A percentile compares a stretch with the other conserved stretches of the same genome.
phyloP scores from a whole-genome alignment of 1,284 basidiomycete genomes.

The Cerrena zonata region DNA sequence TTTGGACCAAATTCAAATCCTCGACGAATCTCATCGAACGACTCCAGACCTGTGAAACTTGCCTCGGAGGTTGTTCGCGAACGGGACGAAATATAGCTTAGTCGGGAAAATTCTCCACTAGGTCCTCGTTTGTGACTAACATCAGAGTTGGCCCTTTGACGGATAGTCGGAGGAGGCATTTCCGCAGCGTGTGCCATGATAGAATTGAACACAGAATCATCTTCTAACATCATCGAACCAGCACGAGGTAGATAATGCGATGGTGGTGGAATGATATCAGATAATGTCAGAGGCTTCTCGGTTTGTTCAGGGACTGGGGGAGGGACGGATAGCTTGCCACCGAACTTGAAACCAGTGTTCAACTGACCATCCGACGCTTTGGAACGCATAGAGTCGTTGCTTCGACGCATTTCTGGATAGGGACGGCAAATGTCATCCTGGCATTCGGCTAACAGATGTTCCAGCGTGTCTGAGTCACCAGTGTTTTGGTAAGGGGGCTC shows the following conservation, averaged over 20 bases:
- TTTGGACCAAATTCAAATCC: slow-evolving; percentile 66
- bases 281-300: slow-evolving; percentile 45
- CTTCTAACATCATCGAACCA: slow-evolving; percentile 32
- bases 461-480: slow-evolving; percentile 16
- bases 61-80: slow-evolving; percentile 47
- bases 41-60: slow-evolving; percentile 67
- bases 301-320: slow-evolving; percentile 16
- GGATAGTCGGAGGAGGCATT: slow-evolving; percentile 24
- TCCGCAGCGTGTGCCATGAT: slow-evolving; percentile 46
- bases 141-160: slow-evolving; percentile 40
- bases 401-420: slow-evolving; percentile 18
- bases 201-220: slow-evolving; percentile 53
- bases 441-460: slow-evolving; percentile 22
- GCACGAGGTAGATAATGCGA: slow-evolving; percentile 45
- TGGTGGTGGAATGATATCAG: slow-evolving; percentile 68
- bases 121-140: slow-evolving; percentile 27
- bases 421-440: slow-evolving; percentile 25
- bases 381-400: slow-evolving; percentile 32
- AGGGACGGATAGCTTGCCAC: slow-evolving; percentile 42
- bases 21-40: slow-evolving; percentile 66
- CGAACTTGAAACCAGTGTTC: slow-evolving; percentile 67
- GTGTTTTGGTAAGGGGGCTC: slow-evolving; percentile 13
- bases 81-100: slow-evolving; percentile 24
- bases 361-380: slow-evolving; percentile 57
- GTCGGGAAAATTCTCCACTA: not conserved